Percentiles rank a stretch among this genome's conserved stretches.
Conservation (phyloP, 1,139 yeast species). For the Geotrichum restrictum region DNA sequence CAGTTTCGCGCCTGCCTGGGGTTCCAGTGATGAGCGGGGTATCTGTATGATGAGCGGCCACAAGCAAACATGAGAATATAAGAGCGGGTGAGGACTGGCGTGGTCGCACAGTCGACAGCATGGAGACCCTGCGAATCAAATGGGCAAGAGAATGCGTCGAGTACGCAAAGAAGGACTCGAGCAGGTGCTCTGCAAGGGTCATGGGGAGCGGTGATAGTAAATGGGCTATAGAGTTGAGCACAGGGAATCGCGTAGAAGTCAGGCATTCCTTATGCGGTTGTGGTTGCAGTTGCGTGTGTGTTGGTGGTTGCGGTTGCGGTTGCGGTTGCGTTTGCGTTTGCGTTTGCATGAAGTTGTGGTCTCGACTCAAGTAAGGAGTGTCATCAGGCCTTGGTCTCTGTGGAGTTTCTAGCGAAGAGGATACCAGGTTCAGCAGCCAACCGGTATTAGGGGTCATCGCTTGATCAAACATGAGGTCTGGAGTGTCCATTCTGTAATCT, state of each 20-base stretch:
- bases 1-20: constrained; percentile 22
- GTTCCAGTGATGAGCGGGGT: constrained; percentile 38
- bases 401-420: constrained; percentile 7
- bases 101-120: constrained; percentile 28
- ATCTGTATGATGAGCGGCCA: constrained; percentile 41
- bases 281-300: background rate
- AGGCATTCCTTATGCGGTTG: background rate
- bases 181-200: constrained; percentile 16
- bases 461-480: constrained; percentile 9
- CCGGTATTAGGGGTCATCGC: constrained; percentile 19
- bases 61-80: constrained; percentile 37
- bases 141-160: constrained; percentile 29
- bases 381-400: background rate
- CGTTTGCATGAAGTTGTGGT: constrained; percentile 6
- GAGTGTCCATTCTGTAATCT: constrained; percentile 8
- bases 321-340: background rate
- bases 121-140: constrained; percentile 24
- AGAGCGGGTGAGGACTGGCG: constrained; percentile 38
- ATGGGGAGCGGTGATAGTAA: constrained; percentile 15
- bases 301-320: background rate
- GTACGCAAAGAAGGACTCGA: constrained; percentile 28
- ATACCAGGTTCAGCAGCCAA: constrained; percentile 18
- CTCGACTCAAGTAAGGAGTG: background rate
- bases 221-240: constrained; percentile 29
- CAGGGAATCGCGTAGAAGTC: constrained; percentile 30